Base-by-base conservation (phyloP, 2,329 filamentous ascomycete species). In the Hypoxylon sp. region DNA sequence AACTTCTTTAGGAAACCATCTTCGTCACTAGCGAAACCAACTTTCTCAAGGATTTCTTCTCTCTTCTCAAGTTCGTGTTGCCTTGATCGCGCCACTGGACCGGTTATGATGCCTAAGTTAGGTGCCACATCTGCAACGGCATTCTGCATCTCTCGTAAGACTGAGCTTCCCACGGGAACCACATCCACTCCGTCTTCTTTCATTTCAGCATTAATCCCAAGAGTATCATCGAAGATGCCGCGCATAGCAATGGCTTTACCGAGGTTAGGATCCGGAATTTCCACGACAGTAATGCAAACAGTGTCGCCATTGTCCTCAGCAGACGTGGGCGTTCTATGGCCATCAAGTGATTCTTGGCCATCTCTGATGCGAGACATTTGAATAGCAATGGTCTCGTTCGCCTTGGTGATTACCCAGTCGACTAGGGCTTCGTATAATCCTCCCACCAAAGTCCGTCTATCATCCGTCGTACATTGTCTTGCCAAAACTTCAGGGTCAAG, bases 121-220 rank as follows among this genome's bases (percentile, higher is more conserved):
- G 91, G 89, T 53, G 90, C 93, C 41, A 90, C 91, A 52, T 93
- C 90, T 0, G 89, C 82, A 4, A 98, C 88, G 1, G 94, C 93
- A 63, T 90, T 90, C 75, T 92, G 89, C 91, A 97, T 97, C 77
- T 98, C 94, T 38, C 92, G 90, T 13, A 95, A 78, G 9, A 98
- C 91, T 0, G 95, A 97, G 63, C 90, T 91, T n/a, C 92, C 92
- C 1, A 89, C 89, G 0, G 90, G 74, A 0, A 86, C 81, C 1
- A 97, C 86, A n/a, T 92, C 87, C 0, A 99, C 87, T 9, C 96
- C 96, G 72, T 99, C 96, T 68, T 95, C 91, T 75, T 95, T 97
- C 94, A 99, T 98, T 82, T 99, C 96, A 0, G 91, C 87, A 74
- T 98, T 98, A 81, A 99, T 98, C 56, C 96, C 96, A 19, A 91